These are phyloP conservation scores for Penicillium fimorum DNA, from an alignment of 495 filamentous ascomycete genomes.

Conservation along the genomic window DNA sequence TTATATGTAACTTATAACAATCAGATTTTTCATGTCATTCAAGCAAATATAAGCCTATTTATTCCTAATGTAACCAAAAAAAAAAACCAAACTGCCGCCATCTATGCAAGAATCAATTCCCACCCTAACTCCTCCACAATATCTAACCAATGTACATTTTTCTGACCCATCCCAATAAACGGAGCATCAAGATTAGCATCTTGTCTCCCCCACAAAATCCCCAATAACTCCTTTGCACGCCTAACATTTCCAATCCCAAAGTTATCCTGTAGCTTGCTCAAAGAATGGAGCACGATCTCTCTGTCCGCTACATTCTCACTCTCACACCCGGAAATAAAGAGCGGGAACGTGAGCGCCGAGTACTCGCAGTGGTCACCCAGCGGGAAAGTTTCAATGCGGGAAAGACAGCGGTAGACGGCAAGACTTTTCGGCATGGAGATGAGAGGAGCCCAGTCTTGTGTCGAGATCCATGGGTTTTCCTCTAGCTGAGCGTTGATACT, in stretches of 20 bases:
- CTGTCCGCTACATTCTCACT: slow-evolving; percentile 27
- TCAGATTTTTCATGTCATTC: not conserved
- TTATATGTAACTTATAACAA: not conserved
- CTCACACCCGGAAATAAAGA: slow-evolving; percentile 44
- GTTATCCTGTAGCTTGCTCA: slow-evolving; percentile 36
- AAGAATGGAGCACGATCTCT: slow-evolving; percentile 27
- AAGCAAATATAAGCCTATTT: not conserved
- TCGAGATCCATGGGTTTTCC: not conserved
- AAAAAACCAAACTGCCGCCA: not conserved
- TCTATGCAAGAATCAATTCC: slow-evolving; percentile 42
- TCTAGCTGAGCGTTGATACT: not conserved
- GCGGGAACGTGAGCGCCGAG: slow-evolving; percentile 45
- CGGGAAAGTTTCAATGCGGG: slow-evolving; percentile 28
- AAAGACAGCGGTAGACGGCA: slow-evolving; percentile 33
- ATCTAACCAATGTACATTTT: slow-evolving; percentile 40
- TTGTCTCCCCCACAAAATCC: slow-evolving; percentile 33
- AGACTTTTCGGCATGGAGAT: slow-evolving; percentile 32
- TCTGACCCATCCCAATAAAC: not conserved
- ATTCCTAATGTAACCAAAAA: not conserved
- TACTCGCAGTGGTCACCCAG: slow-evolving; percentile 44
- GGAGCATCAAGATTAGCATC: slow-evolving; percentile 14
- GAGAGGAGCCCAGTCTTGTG: slow-evolving; percentile 12
- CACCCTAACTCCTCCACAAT: slow-evolving; percentile 41
- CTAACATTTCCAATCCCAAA: slow-evolving; percentile 46
- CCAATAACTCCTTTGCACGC: slow-evolving; percentile 41